Percentiles rank a stretch among this genome's conserved stretches.
Conservation (phyloP, 2,329 filamentous ascomycete species). For the Karstenula rhodostoma region DNA sequence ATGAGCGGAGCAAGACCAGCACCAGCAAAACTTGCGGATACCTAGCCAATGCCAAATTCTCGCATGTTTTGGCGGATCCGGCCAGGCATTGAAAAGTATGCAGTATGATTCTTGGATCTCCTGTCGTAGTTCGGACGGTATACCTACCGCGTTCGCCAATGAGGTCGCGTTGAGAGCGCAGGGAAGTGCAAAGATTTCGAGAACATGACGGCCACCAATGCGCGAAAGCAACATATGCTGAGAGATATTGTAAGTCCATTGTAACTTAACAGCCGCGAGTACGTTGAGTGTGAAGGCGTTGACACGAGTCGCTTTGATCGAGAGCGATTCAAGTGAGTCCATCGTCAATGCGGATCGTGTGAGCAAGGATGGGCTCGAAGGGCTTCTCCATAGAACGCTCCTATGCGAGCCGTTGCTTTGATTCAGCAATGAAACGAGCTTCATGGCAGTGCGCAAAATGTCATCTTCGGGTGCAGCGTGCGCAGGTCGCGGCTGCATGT, state of each 20-base stretch:
- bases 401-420: background rate
- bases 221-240: slow-evolving; percentile 29
- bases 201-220: slow-evolving; percentile 17
- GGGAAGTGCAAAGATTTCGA: slow-evolving; percentile 29
- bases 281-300: slow-evolving; percentile 29
- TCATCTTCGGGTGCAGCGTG: slow-evolving; percentile 12
- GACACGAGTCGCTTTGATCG: slow-evolving; percentile 23
- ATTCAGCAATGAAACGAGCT: slow-evolving; percentile 19
- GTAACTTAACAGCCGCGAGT: slow-evolving; percentile 26
- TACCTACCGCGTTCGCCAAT: slow-evolving; percentile 17
- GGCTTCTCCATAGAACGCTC: background rate
- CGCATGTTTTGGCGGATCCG: slow-evolving; percentile 14
- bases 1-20: slow-evolving; percentile 29
- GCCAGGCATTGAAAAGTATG: slow-evolving; percentile 32
- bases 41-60: slow-evolving; percentile 17
- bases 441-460: slow-evolving; percentile 17
- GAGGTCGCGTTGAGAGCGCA: slow-evolving; percentile 24
- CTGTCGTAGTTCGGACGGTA: slow-evolving; percentile 21
- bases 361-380: background rate
- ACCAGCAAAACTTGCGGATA: slow-evolving; percentile 24
- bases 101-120: slow-evolving; percentile 32
- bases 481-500: background rate
- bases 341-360: slow-evolving; percentile 13
- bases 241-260: slow-evolving; percentile 31
- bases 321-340: slow-evolving; percentile 24